These are phyloP conservation scores for Penicillium concentricum DNA, from an alignment of 2,329 filamentous ascomycete species.

Conservation along the genomic window DNA sequence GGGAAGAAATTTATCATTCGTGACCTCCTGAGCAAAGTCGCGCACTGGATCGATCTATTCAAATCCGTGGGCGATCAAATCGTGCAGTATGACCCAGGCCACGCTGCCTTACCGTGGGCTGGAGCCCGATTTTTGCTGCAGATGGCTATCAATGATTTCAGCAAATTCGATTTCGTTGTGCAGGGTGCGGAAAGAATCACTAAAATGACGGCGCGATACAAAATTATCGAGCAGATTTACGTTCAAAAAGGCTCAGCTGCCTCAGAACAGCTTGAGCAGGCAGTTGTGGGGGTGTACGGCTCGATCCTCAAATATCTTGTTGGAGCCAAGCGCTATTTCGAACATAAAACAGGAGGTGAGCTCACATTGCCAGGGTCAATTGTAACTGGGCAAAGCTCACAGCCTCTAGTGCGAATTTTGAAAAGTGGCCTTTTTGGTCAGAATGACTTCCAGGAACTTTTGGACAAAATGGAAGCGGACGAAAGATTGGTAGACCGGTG, in stretches of 20 bases:
- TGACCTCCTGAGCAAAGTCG: not conserved
- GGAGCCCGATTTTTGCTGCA: not conserved
- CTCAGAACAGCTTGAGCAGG: not conserved
- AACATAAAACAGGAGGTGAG: not conserved
- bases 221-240: not conserved
- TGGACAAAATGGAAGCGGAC: not conserved
- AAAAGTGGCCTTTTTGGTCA: not conserved
- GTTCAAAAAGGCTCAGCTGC: not conserved
- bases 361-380: not conserved
- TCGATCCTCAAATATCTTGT: not conserved
- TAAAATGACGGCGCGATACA: not conserved
- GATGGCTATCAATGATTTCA: not conserved
- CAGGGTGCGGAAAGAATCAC: not conserved
- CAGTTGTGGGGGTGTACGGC: not conserved
- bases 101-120: not conserved
- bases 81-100: not conserved
- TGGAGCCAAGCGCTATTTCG: not conserved
- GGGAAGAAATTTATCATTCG: not conserved
- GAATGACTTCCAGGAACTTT: not conserved
- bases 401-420: not conserved
- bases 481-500: not conserved
- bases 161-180: not conserved
- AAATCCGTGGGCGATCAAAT: not conserved
- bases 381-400: not conserved
- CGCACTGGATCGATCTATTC: not conserved